phyloP scores from a whole-genome alignment of 768 basidiomycete species.

The Kwoniella pini region DNA sequence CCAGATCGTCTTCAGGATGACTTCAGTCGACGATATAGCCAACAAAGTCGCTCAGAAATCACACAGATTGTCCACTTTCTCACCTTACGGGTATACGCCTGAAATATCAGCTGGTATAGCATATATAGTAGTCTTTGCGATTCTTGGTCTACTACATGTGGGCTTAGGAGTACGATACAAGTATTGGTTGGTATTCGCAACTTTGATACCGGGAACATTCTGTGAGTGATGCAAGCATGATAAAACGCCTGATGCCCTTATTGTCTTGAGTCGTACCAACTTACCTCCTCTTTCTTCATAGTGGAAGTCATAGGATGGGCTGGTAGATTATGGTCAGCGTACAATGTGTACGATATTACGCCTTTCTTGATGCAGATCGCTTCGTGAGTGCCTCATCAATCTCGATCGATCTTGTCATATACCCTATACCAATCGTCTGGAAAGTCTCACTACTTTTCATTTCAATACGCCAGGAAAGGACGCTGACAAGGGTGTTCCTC shows the following conservation, averaged over 20 bases:
- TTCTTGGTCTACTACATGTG: slow-evolving; percentile 37
- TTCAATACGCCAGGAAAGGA: no score
- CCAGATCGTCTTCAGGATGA: background rate
- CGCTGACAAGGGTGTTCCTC: no score
- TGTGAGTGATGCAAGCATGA: slow-evolving; percentile 17
- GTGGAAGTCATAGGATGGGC: slow-evolving; percentile 50
- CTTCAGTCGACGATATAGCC: background rate
- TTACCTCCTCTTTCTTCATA: background rate
- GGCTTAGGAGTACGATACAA: slow-evolving; percentile 35
- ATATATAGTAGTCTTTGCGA: slow-evolving; percentile 44
- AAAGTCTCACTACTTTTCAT: no score
- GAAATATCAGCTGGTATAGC: slow-evolving; percentile 38
- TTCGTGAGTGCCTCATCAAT: slow-evolving; percentile 24
- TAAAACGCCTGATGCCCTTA: no score
- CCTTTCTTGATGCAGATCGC: slow-evolving; percentile 45
- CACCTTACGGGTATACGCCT: slow-evolving; percentile 44
- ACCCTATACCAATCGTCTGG: no score
- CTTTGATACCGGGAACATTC: slow-evolving; percentile 35
- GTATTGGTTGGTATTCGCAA: slow-evolving; percentile 39
- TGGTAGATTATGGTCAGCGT: slow-evolving; percentile 42
- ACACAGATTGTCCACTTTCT: background rate
- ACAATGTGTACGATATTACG: slow-evolving; percentile 26
- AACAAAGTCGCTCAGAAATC: background rate
- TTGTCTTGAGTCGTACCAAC: background rate
- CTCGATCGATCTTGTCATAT: no score